Evolutionary conservation across 108 stramenopile species (phyloP), one percentile per base, ranked within the genome.

Genomic region (Nannochloropsis granulata): DNA sequence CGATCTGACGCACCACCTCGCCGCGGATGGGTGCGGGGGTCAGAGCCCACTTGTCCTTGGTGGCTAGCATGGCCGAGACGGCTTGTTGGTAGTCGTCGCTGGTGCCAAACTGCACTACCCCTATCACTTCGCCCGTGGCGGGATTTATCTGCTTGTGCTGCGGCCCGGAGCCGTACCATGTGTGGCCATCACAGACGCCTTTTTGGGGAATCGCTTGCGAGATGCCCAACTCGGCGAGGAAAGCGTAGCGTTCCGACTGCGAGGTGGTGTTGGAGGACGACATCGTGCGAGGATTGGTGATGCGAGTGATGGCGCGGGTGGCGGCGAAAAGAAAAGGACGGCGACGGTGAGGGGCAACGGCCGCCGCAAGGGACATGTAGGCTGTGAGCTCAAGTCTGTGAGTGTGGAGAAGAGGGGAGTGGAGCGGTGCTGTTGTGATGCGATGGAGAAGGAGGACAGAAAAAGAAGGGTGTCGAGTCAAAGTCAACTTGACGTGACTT

Each of bases 1-100:
- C 87, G 80, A 90, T 85, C 87, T 90, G 86, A 71, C 89, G 84
- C 44, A 90, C 89, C 46, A 90, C 85, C 80, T 90, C 89, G 56
- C 89, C 89, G 43, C 89, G 89, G 21, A 45, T 23, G 23, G 89
- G 89, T 12, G 89, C 89, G 23, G 89, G 89, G 19, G 44, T 84
- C 12, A 25, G 34, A 21, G 81, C 82, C 89, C 89, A 90, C 78
- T 82, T 78, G 21, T 78, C 24, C 81, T 88, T 85, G 24, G 84
- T 85, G 21, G 81, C 83, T 16, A 44, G 25, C 44, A 84, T 84
- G 85, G 44, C 79, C 13, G 13, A n/a, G 45, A 84, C 45, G 85
- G 56, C 80, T 16, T 43, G 25, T 25, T 90, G 84, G 44, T 90
- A 90, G 45, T 90, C 89, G 0, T 84, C 84, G 26, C 25, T 45